Base-by-base conservation (phyloP, 208 protist genomes). In the Leishmania braziliensis region DNA sequence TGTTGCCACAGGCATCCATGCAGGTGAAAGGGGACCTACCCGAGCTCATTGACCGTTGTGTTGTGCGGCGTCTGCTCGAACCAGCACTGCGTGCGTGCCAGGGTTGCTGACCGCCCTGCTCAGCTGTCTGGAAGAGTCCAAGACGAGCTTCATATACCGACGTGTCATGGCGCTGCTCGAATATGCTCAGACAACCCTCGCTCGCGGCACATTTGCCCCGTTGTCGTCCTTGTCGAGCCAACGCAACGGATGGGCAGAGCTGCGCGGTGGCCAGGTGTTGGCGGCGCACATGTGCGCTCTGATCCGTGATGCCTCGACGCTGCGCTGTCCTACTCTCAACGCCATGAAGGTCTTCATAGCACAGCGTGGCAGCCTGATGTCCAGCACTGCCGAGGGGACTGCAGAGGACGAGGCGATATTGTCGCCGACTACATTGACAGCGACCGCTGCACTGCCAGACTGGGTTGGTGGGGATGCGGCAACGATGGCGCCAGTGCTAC, bases 81-180 rank as follows among this genome's bases (percentile, higher is more conserved):
- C 50, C 54, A n/a, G 84, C 68, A 69, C 81, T 86, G 58, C 86
- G 60, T 88, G 69, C 69, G 78, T 79, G 16, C 83, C 86, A 50
- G 89, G 89, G 56, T 6, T 95, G 36, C 63, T 95, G 71, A 74
- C 79, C 6, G 86, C 84, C 6, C 74, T 95, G 18, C 77, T 93
- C 14, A 82, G 76, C 69, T 90, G 85, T 50, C 51, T 95, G 20
- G 92, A 95, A 78, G 92, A 95, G 83, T 83, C 79, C 8, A 90
- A 93, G 68, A 88, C 83, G 46, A 91, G 83, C 58, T 76, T 83
- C 9, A 84, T 93, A 51, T 91, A 93, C 72, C 89, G 85, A n/a
- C 75, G 81, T 12, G 85, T 84, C 10, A 75, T 92, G 69, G 72
- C 84, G 36, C 81, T 92, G 56, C 77, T 95, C 36, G 80, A 81